These are phyloP conservation scores for Nakazawaea peltata DNA, from an alignment of 805 yeast genomes.

Conservation along the genomic window DNA sequence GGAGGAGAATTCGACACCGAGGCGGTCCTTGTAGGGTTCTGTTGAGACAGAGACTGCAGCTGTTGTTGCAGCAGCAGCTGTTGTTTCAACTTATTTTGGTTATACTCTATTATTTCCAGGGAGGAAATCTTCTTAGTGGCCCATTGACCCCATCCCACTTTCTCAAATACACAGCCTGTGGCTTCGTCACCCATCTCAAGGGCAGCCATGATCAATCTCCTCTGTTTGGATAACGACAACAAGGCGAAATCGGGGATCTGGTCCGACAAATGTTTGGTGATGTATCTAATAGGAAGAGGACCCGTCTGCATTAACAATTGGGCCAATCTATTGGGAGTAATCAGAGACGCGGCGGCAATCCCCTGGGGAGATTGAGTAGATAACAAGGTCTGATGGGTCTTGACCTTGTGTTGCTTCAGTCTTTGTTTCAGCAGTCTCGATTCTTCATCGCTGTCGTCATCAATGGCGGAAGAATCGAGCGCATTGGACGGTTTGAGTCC, in stretches of 20 bases:
- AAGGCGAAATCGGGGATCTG: constrained; percentile 77
- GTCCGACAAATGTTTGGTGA: constrained; percentile 66
- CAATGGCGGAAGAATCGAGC: background rate
- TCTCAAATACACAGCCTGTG: constrained; percentile 70
- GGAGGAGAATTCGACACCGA: constrained; percentile 10
- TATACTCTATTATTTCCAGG: constrained; percentile 13
- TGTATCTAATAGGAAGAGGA: constrained; percentile 84
- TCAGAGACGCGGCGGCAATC: constrained; percentile 76
- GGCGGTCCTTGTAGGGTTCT: background rate
- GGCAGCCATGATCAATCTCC: constrained; percentile 84
- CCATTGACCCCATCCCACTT: constrained; percentile 99
- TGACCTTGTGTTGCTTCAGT: constrained; percentile 1
- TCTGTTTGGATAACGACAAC: constrained; percentile 77
- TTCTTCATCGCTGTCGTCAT: background rate
- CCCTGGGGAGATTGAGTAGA: constrained; percentile 85
- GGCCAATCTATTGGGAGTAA: constrained; percentile 74
- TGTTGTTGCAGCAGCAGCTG: constrained; percentile 3
- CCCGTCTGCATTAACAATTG: constrained; percentile 64
- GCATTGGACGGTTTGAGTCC: background rate
- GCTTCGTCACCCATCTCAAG: constrained; percentile 63
- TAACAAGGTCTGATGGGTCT: constrained; percentile 22
- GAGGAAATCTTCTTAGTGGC: constrained; percentile 44
- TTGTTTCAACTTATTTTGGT: constrained; percentile 11
- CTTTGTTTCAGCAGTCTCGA: background rate
- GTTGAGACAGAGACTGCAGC: background rate